phyloP scores from a whole-genome alignment of 805 yeast genomes.

The Candida railenensis region DNA sequence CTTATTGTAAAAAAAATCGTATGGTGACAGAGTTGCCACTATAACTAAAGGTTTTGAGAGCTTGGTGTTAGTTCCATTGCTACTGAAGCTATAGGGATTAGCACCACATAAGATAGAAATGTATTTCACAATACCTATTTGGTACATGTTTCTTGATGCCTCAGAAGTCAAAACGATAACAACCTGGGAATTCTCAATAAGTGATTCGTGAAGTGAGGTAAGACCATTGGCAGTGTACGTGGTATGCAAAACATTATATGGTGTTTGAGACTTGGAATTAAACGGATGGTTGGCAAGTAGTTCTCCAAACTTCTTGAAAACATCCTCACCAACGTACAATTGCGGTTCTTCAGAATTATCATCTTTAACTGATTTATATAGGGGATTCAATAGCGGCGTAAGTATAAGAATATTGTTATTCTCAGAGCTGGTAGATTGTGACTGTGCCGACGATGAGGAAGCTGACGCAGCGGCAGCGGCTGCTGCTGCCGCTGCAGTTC shows the following conservation, averaged over 20 bases:
- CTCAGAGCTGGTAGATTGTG: no score
- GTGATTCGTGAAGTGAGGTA: constrained; percentile 52
- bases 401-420: constrained; percentile 31
- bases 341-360: constrained; percentile 9
- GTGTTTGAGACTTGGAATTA: constrained; percentile 16
- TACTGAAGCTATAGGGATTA: constrained; percentile 26
- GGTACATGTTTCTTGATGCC: constrained; percentile 59
- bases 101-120: constrained; percentile 55
- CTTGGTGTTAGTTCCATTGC: constrained; percentile 20
- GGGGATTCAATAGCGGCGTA: constrained; percentile 38
- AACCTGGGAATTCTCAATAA: constrained; percentile 51
- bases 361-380: constrained; percentile 20
- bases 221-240: constrained; percentile 59
- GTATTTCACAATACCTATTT: constrained; percentile 59
- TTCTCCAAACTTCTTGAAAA: constrained; percentile 52
- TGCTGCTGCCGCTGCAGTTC: not conserved
- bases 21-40: constrained; percentile 63
- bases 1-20: constrained; percentile 56
- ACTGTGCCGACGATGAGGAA: constrained; percentile 12
- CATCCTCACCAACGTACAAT: constrained; percentile 48
- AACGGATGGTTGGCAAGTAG: constrained; percentile 37
- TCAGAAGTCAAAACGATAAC: constrained; percentile 57
- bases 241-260: constrained; percentile 54
- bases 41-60: constrained; percentile 51
- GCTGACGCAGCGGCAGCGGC: constrained; percentile 13